phyloP scores from a whole-genome alignment of 1,284 basidiomycete genomes.

The Cryptococcus sp. region DNA sequence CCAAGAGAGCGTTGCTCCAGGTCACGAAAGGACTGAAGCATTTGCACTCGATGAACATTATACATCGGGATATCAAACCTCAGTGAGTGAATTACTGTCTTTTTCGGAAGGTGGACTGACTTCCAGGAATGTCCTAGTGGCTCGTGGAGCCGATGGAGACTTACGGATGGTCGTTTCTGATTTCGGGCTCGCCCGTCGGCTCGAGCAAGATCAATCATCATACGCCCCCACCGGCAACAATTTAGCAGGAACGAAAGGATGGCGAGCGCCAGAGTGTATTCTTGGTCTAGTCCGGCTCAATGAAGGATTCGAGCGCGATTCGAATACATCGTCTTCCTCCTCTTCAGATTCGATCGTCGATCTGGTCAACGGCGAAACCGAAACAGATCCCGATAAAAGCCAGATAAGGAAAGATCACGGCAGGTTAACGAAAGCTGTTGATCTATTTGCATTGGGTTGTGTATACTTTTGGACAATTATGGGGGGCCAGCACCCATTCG shows the following conservation, averaged over 20 bases:
- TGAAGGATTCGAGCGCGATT: slow-evolving; percentile 62
- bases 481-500: slow-evolving; percentile 82
- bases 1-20: slow-evolving; percentile 81
- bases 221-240: slow-evolving; percentile 74
- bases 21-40: slow-evolving; percentile 84
- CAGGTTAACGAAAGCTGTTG: slow-evolving; percentile 83
- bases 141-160: slow-evolving; percentile 58
- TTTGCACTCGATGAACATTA: slow-evolving; percentile 89
- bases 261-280: slow-evolving; percentile 90
- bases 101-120: slow-evolving; percentile 4
- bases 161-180: slow-evolving; percentile 91
- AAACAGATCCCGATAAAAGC: slow-evolving; percentile 15
- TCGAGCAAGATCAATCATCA: slow-evolving; percentile 88
- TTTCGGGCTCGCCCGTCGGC: slow-evolving; percentile 87
- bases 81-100: slow-evolving; percentile 52
- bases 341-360: slow-evolving; percentile 22
- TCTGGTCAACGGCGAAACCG: slow-evolving; percentile 2
- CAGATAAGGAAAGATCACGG: slow-evolving; percentile 40
- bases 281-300: slow-evolving; percentile 85
- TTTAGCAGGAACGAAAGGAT: slow-evolving; percentile 81
- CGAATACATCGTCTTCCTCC: slow-evolving; percentile 49
- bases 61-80: slow-evolving; percentile 97
- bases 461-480: slow-evolving; percentile 88
- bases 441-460: slow-evolving; percentile 90
- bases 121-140: slow-evolving; percentile 79